phyloP scores from a whole-genome alignment of 306 rosid genomes.

The Pyrus pyrifolia region DNA sequence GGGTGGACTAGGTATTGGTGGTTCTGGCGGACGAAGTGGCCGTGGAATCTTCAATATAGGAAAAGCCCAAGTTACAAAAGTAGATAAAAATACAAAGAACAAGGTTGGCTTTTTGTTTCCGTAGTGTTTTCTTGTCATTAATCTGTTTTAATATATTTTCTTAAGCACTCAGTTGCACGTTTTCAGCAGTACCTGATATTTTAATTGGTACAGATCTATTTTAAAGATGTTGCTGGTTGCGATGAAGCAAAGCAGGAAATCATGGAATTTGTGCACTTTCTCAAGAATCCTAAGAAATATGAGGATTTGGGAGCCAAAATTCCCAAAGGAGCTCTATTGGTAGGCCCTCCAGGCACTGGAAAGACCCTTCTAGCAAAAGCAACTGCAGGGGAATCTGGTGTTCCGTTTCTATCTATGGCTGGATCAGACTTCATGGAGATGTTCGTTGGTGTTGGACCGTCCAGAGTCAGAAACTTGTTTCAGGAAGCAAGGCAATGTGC shows the following conservation, averaged over 20 bases:
- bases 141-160: not conserved
- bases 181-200: slow-evolving; percentile 1
- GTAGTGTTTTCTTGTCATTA: not conserved
- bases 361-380: slow-evolving; percentile 98
- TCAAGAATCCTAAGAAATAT: slow-evolving; percentile 84
- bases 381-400: slow-evolving; percentile 96
- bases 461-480: slow-evolving; percentile 93
- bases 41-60: slow-evolving; percentile 95
- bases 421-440: slow-evolving; percentile 97
- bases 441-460: slow-evolving; percentile 98
- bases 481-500: slow-evolving; percentile 94
- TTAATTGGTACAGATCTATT: slow-evolving; percentile 47
- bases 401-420: slow-evolving; percentile 87
- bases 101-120: slow-evolving; percentile 41
- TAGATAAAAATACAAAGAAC: slow-evolving; percentile 85
- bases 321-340: slow-evolving; percentile 94
- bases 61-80: slow-evolving; percentile 77
- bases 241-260: slow-evolving; percentile 96
- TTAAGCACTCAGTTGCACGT: not conserved
- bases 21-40: slow-evolving; percentile 53
- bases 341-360: slow-evolving; percentile 98
- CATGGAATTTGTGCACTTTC: slow-evolving; percentile 97
- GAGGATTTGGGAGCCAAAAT: slow-evolving; percentile 95
- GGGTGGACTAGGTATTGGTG: slow-evolving; percentile 77
- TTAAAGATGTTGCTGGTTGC: slow-evolving; percentile 96